Evolutionary conservation across 139 green algal genomes (phyloP), one percentile per base, ranked within the genome.

Genomic region (Coelastrella sp.): DNA sequence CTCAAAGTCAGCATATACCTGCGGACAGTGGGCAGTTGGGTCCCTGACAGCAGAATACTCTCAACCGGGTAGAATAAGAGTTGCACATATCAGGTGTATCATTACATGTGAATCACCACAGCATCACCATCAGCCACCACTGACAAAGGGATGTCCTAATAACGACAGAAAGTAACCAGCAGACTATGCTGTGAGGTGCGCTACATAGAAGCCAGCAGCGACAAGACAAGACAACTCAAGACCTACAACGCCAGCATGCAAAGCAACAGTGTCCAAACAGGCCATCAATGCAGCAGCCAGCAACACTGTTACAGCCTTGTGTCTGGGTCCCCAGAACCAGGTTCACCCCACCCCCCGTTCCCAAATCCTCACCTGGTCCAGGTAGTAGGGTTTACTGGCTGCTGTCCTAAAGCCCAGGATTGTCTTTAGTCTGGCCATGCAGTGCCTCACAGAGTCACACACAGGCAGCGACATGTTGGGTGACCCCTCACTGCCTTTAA

Each of bases 1-100:
- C 72, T 80, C 72, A 66, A 80, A 67, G 48, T 80, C 72, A 32
- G 23, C 25, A 48, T 80, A 80, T 30, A 80, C 45, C 72, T 80
- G 68, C 68, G 66, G n/a, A 9, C 37, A 53, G 5, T 15, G 19
- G 15, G 57, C 62, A 71, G 62, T 17, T 34, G 59, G 5, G 23
- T 73, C 32, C 5, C 19, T 15, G 23, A 48, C 34, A 21, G 1
- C 23, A 50, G 27, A 19, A 0, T 43, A 30, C 6, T n/a, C n/a
- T n/a, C n/a, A n/a, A n/a, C n/a, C n/a, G n/a, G n/a, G n/a, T n/a
- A n/a, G n/a, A n/a, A n/a, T n/a, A n/a, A n/a, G n/a, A n/a, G n/a
- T n/a, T n/a, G n/a, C n/a, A 57, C 45, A 57, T 13, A 57, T 9
- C 45, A 57, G 45, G 15, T 57, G 45, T 57, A 57, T 13, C 45